Evolutionary conservation across 768 basidiomycete species (phyloP).

Genomic region (Boletus pseudo-olivaceus): DNA sequence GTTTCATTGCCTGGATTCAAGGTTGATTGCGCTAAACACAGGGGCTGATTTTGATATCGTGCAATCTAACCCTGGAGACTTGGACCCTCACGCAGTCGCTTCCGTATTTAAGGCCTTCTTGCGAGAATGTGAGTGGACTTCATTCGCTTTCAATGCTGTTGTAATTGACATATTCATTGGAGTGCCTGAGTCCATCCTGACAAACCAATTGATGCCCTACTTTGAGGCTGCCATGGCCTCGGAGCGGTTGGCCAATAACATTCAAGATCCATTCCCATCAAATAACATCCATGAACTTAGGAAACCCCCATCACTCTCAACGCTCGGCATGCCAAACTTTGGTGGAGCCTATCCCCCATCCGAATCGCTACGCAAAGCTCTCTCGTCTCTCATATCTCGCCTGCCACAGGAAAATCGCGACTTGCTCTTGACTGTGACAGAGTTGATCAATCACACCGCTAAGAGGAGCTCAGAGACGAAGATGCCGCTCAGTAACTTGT

Average conservation of each 20-base stretch:
- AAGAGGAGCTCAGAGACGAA: slow-evolving; percentile 68
- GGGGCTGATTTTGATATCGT: slow-evolving; percentile 86
- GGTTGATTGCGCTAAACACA: slow-evolving; percentile 26
- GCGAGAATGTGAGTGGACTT: slow-evolving; percentile 72
- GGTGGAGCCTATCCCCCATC: slow-evolving; percentile 61
- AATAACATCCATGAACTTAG: slow-evolving; percentile 45
- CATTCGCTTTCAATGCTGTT: neutral
- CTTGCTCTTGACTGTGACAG: slow-evolving; percentile 75
- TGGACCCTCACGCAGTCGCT: slow-evolving; percentile 93
- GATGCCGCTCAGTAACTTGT: slow-evolving; percentile 89
- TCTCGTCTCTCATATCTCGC: slow-evolving; percentile 60
- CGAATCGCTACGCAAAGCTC: slow-evolving; percentile 48
- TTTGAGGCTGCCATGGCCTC: slow-evolving; percentile 76
- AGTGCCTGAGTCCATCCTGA: slow-evolving; percentile 90
- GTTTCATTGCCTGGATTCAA: neutral
- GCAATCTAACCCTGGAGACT: slow-evolving; percentile 74
- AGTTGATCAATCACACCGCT: slow-evolving; percentile 76
- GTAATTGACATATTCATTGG: slow-evolving; percentile 9
- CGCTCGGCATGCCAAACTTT: slow-evolving; percentile 70
- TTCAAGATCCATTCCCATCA: slow-evolving; percentile 31
- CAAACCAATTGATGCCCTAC: slow-evolving; percentile 59
- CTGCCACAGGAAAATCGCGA: slow-evolving; percentile 82
- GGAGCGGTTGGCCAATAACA: slow-evolving; percentile 39
- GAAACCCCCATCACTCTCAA: slow-evolving; percentile 78
- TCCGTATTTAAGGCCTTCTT: slow-evolving; percentile 91